Base-by-base conservation (phyloP, 2,329 filamentous ascomycete species). In the Fusarium sterilihyphosum region DNA sequence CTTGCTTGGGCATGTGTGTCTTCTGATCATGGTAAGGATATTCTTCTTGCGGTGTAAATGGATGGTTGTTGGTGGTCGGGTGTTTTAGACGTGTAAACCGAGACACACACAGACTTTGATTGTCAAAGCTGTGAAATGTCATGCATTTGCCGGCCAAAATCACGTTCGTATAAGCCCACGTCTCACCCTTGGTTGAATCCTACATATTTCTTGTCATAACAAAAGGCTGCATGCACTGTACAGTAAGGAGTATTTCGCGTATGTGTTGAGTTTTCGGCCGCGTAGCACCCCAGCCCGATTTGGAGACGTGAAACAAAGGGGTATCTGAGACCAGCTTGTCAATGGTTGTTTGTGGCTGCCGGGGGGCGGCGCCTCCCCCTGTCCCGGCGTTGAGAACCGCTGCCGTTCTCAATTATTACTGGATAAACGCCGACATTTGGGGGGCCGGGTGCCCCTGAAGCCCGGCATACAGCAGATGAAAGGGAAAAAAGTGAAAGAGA, bases 341-440 rank as follows among this genome's bases (percentile, higher is more conserved):
- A 78, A 62, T 75, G 75, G 72, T 53, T 71, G 65, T 64, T 57
- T 67, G 60, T 63, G 70, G 70, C 61, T 71, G 57, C 68, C 67
- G 54, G 71, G 75, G 75, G 76, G 76, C 72, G 74, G 67, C 76
- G 67, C 76, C 76, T 73, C 76, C 76, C 75, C 76, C 76, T 78
- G 76, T 61, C 56, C 64, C 63, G 65, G 54, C 57, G 47, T 70
- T 70, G 73, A 43, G 59, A 70, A 73, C 61, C 60, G 43, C 58
- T 72, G 64, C 61, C 22, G 41, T 63, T 41, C 44, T 61, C n/a
- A 2, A 52, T 33, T 61, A 49, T 53, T 46, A 74, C 66, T 74
- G 72, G 72, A 74, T 33, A 38, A 44, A 26, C 16, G 43, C 40
- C 26, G 56, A 65, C 53, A 57, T 73, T 69, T 69, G 59, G 72